Conservation (phyloP, 2,329 filamentous ascomycete species). For the Rutstroemia sydowiana region DNA sequence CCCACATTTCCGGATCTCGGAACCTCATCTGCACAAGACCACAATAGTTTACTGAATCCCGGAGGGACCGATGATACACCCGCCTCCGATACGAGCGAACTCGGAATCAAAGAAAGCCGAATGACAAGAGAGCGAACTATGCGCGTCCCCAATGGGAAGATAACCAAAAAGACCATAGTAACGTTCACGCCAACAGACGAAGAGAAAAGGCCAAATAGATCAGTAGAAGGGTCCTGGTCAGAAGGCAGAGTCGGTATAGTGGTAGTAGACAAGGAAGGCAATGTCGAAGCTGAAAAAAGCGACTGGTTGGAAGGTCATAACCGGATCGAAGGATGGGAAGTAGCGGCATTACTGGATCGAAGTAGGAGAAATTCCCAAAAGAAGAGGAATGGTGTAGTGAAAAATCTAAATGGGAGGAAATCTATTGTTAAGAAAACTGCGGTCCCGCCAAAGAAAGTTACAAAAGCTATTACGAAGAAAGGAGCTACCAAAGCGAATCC, state of each 20-base stretch:
- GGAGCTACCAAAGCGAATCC: background rate
- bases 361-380: background rate
- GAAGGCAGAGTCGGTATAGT: constrained; percentile 7
- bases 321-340: constrained; percentile 6
- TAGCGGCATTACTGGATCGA: constrained; percentile 1
- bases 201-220: background rate
- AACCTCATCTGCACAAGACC: background rate
- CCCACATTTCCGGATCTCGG: background rate
- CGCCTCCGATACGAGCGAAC: background rate
- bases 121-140: constrained; percentile 9
- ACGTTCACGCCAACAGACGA: background rate
- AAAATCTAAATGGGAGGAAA: background rate
- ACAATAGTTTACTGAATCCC: background rate
- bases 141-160: background rate
- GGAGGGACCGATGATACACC: background rate
- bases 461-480: background rate
- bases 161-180: constrained; percentile 2
- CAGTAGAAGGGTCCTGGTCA: background rate
- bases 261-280: constrained; percentile 8
- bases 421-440: background rate
- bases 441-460: background rate
- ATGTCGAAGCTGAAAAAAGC: constrained; percentile 1
- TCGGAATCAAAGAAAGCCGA: constrained; percentile 5
- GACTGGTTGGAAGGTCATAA: constrained; percentile 5
- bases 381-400: background rate